Base-by-base conservation (phyloP, 306 rosid genomes). In the Lithocarpus polystachyus region DNA sequence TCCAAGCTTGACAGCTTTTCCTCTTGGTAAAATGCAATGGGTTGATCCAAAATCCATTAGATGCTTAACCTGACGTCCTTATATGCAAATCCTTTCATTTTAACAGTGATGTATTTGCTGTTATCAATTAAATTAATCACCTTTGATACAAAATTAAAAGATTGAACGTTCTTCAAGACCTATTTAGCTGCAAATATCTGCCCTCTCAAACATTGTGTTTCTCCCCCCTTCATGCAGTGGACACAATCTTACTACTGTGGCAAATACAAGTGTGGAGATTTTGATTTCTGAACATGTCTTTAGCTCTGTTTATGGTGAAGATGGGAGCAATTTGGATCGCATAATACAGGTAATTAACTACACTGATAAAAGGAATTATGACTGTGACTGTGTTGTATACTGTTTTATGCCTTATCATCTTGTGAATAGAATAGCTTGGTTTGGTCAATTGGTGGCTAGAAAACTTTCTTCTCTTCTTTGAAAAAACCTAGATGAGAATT, bases 221-320 rank as follows among this genome's bases (percentile, higher is more conserved):
- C 53, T 48, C 53, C 17, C 53, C 17, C 15, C 17, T 68, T 62
- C 55, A 40, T 20, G 69, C 86, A 86, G 94, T 35, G 82, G 81
- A 77, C 83, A 81, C 81, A 79, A 68, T 71, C 75, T 90, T 71
- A 87, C 94, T 55, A 86, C 88, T 37, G 90, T 90, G 75, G 88
- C 94, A 74, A 88, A 84, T 83, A 89, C 90, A 33, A 89, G 87
- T 1, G 78, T 90, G 77, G 94, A 90, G 87, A 84, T 90, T 68
- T 33, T 57, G 40, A 88, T 90, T 72, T 85, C 91, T 10, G 82
- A 83, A 28, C 88, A 82, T 53, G 91, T 74, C 83, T 86, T 90
- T 75, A 75, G 86, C 68, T 84, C 89, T 78, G 88, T 90, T 75
- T 88, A 88, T 71, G 94, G 94, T 31, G 88, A 90, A 79, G 89